Percentiles rank a stretch among this genome's conserved stretches.
Evolutionary conservation across 352 stramenopile species (phyloP).

Genomic region (Elongisporangium senticosum): DNA sequence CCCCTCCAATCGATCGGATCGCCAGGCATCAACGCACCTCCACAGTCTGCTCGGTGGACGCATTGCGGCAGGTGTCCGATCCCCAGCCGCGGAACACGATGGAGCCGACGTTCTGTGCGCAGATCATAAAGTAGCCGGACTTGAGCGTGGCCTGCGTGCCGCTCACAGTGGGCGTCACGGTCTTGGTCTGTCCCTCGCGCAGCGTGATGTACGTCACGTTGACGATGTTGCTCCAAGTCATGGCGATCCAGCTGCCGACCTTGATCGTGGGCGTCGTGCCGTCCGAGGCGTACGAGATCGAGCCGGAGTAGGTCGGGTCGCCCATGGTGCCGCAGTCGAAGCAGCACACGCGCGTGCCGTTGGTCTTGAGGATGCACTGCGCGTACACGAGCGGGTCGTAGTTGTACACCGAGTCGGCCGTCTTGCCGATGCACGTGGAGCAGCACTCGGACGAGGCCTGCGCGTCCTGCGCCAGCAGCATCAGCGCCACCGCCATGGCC

Average conservation of each 20-base stretch:
- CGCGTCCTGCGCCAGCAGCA: constrained; percentile 9
- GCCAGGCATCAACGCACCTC: constrained; percentile 19
- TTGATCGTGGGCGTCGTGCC: constrained; percentile 47
- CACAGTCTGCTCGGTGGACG: constrained; percentile 39
- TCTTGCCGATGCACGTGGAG: constrained; percentile 63
- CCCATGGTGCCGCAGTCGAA: constrained; percentile 56
- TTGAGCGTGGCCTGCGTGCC: constrained; percentile 28
- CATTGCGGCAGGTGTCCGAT: constrained; percentile 37
- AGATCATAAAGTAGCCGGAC: constrained; percentile 53
- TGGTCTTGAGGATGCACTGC: constrained; percentile 38
- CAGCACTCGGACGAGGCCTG: constrained; percentile 38
- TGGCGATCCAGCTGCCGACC: constrained; percentile 43
- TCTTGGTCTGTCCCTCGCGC: constrained; percentile 64
- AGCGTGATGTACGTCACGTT: constrained; percentile 68
- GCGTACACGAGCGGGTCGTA: constrained; percentile 63
- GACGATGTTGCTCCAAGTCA: constrained; percentile 34
- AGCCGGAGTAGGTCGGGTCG: constrained; percentile 23
- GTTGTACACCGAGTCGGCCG: constrained; percentile 40
- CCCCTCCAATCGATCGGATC: neutral
- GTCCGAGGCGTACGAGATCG: constrained; percentile 29
- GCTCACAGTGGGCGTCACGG: constrained; percentile 33
- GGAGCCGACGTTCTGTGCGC: constrained; percentile 36
- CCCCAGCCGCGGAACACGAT: constrained; percentile 65
- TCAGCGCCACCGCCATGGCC: neutral
- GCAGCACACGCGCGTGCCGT: constrained; percentile 47